Conservation (phyloP, 164 flowering plant species). For the Vitis labrusca region DNA sequence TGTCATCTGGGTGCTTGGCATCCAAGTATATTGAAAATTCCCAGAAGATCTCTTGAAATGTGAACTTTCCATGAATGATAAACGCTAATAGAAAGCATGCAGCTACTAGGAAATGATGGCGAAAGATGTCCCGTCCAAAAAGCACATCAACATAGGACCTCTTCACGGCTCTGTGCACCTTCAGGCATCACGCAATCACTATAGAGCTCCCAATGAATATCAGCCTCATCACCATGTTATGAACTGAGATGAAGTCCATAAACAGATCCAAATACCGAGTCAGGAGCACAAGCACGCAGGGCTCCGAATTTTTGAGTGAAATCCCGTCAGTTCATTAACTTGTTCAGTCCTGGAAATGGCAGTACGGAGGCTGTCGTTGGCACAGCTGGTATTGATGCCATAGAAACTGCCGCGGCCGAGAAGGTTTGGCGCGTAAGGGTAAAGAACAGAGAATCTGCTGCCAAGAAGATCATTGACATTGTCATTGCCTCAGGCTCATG, state of each 20-base stretch:
- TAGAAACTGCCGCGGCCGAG: too few relatives aligned
- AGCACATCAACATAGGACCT: slow-evolving; percentile 35
- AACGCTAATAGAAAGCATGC: slow-evolving; percentile 56
- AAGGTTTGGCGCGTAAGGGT: too few relatives aligned
- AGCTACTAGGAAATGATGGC: slow-evolving; percentile 55
- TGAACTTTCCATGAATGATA: slow-evolving; percentile 63
- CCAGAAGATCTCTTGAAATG: slow-evolving; percentile 46
- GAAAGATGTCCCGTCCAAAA: slow-evolving; percentile 79
- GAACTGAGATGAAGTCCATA: slow-evolving; percentile 69
- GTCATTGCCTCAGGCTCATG: too few relatives aligned
- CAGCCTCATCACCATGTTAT: slow-evolving; percentile 84
- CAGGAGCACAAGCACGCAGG: slow-evolving; percentile 73
- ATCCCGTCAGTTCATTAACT: slow-evolving; percentile 35
- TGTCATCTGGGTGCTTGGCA: too few relatives aligned
- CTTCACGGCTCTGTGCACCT: slow-evolving; percentile 52
- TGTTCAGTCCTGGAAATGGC: too few relatives aligned
- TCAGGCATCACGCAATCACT: slow-evolving; percentile 84
- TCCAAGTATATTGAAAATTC: too few relatives aligned
- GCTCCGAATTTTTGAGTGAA: slow-evolving; percentile 87
- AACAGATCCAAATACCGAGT: slow-evolving; percentile 81
- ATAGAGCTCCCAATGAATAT: slow-evolving; percentile 74
- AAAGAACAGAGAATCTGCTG: too few relatives aligned
- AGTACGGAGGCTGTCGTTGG: too few relatives aligned
- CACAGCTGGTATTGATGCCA: too few relatives aligned
- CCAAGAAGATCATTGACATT: too few relatives aligned